These are phyloP conservation scores for Pichia rugopelliculosa DNA, from an alignment of 805 yeast genomes.

Conservation along the genomic window DNA sequence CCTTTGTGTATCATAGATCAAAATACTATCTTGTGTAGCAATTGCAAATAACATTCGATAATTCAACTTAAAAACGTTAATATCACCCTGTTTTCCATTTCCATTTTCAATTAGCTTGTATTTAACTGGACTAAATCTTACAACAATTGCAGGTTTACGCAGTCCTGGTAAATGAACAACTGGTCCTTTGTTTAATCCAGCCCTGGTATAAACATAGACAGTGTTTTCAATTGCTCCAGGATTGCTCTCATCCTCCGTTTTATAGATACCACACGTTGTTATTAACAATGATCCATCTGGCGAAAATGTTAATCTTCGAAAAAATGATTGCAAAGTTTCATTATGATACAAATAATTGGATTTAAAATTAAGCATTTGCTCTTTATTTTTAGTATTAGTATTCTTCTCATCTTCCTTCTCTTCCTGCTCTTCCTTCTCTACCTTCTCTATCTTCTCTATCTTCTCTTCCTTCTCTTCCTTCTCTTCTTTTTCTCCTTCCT, in stretches of 20 bases:
- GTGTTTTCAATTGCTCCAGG: conserved; percentile 41
- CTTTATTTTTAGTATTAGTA: not conserved
- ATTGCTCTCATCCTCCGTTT: conserved; percentile 14
- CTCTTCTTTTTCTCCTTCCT: not conserved
- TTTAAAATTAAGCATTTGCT: conserved; percentile 14
- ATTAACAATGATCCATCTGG: conserved; percentile 83
- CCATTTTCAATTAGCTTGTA: conserved; percentile 34
- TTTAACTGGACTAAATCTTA: conserved; percentile 64
- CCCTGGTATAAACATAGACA: conserved; percentile 71
- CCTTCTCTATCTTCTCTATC: not conserved
- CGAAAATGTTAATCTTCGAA: conserved; percentile 76
- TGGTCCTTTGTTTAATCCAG: conserved; percentile 62
- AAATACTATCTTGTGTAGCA: conserved; percentile 82
- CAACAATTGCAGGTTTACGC: conserved; percentile 76
- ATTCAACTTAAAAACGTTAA: conserved; percentile 45
- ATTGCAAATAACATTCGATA: conserved; percentile 86
- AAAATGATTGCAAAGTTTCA: conserved; percentile 85
- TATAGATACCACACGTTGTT: conserved; percentile 68
- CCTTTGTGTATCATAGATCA: conserved; percentile 73
- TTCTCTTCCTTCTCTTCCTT: not conserved
- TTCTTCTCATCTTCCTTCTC: not conserved
- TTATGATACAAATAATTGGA: conserved; percentile 60
- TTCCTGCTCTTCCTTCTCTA: not conserved
- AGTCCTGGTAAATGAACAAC: conserved; percentile 73
- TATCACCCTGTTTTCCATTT: not conserved